phyloP scores from a whole-genome alignment of 169 alveolate genomes.

The Eimeria zaria region DNA sequence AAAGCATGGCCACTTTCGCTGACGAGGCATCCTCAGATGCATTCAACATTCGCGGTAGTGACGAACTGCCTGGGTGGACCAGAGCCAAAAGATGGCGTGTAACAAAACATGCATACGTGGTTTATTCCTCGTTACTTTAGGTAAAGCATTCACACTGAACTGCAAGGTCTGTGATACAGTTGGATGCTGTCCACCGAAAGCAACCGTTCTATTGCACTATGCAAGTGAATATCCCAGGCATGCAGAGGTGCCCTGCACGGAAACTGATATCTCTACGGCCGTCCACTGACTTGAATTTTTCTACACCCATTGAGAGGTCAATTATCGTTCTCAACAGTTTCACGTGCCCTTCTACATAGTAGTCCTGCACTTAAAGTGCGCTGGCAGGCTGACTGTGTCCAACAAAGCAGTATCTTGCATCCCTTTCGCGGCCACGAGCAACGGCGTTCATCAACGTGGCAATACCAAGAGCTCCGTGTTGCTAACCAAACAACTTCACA shows the following conservation, averaged over 20 bases:
- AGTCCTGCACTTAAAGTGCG: not conserved
- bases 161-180: not conserved
- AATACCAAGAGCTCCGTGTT: too few species aligned
- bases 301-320: too few species aligned
- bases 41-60: not conserved
- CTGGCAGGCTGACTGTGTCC: not conserved
- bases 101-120: not conserved
- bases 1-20: not conserved
- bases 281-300: too few species aligned
- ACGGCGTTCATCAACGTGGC: too few species aligned
- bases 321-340: too few species aligned
- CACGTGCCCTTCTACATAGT: too few species aligned
- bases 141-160: not conserved
- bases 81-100: not conserved
- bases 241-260: too few species aligned
- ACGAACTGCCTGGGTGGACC: not conserved
- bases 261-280: too few species aligned
- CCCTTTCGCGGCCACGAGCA: too few species aligned
- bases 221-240: too few species aligned
- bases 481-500: not conserved
- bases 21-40: not conserved
- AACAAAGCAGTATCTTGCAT: too few species aligned
- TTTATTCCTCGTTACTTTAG: not conserved
- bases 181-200: not conserved
- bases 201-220: too few species aligned